Evolutionary conservation across 2,329 filamentous ascomycete genomes (phyloP), one percentile per base, ranked within the genome.

Genomic region (Aspergillus hortae): DNA sequence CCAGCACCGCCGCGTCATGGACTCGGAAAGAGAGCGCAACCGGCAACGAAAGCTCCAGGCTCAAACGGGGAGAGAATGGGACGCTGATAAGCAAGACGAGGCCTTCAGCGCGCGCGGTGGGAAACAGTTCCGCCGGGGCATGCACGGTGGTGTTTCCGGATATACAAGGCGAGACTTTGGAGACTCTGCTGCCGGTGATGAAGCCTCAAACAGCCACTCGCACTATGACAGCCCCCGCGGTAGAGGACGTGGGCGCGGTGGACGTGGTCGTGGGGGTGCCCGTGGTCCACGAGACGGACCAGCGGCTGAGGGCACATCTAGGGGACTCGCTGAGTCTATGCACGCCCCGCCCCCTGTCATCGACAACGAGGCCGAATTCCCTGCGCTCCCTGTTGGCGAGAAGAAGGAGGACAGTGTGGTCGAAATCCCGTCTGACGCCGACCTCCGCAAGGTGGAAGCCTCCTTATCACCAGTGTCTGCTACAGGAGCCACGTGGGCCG

Each of bases 21-120:
- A 84, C 67, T 77, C 75, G 19, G 83, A 86, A 67, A 74, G 83
- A 17, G 83, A 86, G 66, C 77, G 76, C 61, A 86, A 86, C 56
- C 70, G 83, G 35, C 74, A 75, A 56, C 67, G 83, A 44, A 86
- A 86, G 61, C 67, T 86, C 10, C 78, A 81, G 40, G 81, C 81
- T 1, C 71, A 81, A 59, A 76, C 73, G 2, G 82, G 82, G 1
- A 69, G 83, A 14, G 83, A 86, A 60, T 86, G 83, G 83, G 83
- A 86, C 64, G 73, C 77, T 4, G 77, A 82, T 57, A 86, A 86
- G 67, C 71, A 73, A 6, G 80, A 84, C 55, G 80, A 83, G 38
- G 77, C 81, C 43, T 82, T 77, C 43, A 59, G 73, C 61, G 52
- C 71, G 56, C 56, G 75, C 61, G 60, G 74, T 58, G 65, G 67